Percentiles rank a stretch among this genome's conserved stretches.
phyloP scores from a whole-genome alignment of 1,284 basidiomycete species.

The Flammula alnicola region DNA sequence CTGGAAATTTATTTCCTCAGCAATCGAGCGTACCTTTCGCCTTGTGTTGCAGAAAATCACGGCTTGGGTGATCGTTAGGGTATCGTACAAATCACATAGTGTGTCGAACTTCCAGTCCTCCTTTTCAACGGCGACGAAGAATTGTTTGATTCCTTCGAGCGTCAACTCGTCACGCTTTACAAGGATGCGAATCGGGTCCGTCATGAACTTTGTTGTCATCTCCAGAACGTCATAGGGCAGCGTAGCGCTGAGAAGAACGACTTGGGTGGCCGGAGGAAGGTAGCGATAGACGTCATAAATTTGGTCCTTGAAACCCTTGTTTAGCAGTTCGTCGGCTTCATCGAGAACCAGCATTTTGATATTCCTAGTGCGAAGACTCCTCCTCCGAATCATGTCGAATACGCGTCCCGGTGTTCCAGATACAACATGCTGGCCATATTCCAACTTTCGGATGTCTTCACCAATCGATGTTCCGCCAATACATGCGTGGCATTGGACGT shows the following conservation, averaged over 20 bases:
- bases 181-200: conserved; percentile 96
- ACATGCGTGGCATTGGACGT: conserved; percentile 98
- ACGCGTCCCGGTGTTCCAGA: conserved; percentile 98
- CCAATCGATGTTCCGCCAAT: conserved; percentile 98
- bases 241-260: conserved; percentile 95
- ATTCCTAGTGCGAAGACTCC: conserved; percentile 93
- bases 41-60: conserved; percentile 99
- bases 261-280: conserved; percentile 97
- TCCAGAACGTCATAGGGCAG: conserved; percentile 97
- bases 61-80: conserved; percentile 98
- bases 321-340: conserved; percentile 96
- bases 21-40: conserved; percentile 74
- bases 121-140: conserved; percentile 99
- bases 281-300: conserved; percentile 99
- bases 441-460: conserved; percentile 98
- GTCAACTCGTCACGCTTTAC: conserved; percentile 99
- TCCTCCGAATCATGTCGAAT: conserved; percentile 98
- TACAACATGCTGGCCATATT: conserved; percentile 98
- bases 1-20: conserved; percentile 1
- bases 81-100: conserved; percentile 97
- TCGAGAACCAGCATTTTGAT: conserved; percentile 99
- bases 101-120: conserved; percentile 99
- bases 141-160: conserved; percentile 99
- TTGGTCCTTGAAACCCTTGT: conserved; percentile 99
- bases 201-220: conserved; percentile 99